phyloP scores from a whole-genome alignment of 345 rosid genomes.

The Chamaenerion angustifolium region DNA sequence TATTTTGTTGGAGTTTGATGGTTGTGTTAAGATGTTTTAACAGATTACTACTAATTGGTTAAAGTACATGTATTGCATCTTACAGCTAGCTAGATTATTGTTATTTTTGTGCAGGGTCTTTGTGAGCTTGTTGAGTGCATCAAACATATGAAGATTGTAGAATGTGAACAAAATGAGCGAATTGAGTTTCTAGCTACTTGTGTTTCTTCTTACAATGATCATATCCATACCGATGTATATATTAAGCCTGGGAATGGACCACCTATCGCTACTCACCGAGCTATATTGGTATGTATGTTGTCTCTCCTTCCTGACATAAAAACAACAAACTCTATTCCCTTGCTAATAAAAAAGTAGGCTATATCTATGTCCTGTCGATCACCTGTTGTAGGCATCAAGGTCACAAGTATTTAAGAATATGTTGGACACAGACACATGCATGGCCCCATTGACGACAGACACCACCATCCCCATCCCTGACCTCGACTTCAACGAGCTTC shows the following conservation, averaged over 20 bases:
- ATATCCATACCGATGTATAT: constrained; percentile 49
- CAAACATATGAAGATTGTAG: constrained; percentile 41
- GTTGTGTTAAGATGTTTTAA: too few relatives aligned
- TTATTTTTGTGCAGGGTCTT: constrained; percentile 12
- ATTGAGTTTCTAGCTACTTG: constrained; percentile 46
- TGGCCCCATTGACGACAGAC: constrained; percentile 34
- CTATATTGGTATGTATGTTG: constrained; percentile 32
- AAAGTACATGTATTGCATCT: neutral
- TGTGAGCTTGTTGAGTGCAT: constrained; percentile 57
- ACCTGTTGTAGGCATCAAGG: constrained; percentile 75
- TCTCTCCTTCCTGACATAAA: neutral
- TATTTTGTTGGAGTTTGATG: too few relatives aligned
- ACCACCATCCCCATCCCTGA: constrained; percentile 41
- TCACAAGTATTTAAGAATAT: constrained; percentile 68
- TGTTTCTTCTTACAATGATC: constrained; percentile 29
- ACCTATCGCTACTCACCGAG: constrained; percentile 50
- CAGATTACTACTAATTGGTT: neutral
- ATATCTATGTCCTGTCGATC: too few relatives aligned
- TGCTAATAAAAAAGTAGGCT: too few relatives aligned
- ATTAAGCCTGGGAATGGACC: constrained; percentile 48
- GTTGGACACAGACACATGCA: constrained; percentile 53
- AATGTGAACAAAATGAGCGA: constrained; percentile 46
- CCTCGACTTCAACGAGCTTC: constrained; percentile 48
- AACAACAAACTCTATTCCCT: too few relatives aligned
- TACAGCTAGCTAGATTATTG: too few relatives aligned